Conservation (phyloP, 169 alveolate species). For the Eimeria falciformis region DNA sequence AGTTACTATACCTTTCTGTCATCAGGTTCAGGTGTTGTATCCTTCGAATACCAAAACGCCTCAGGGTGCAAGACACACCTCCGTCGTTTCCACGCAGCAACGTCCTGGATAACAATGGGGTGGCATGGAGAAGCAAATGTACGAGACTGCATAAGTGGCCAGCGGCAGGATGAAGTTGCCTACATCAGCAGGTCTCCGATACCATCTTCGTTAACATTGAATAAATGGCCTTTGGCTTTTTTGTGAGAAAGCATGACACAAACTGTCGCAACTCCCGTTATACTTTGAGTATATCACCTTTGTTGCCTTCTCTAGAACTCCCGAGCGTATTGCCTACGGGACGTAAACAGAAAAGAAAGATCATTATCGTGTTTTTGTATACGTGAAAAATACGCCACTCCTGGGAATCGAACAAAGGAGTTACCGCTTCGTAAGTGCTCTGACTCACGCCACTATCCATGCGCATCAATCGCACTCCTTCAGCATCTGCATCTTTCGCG, state of each 20-base stretch:
- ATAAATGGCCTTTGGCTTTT: no score
- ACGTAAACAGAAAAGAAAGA: not conserved
- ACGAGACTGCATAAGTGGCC: no score
- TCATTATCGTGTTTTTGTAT: not conserved
- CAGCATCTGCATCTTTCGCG: not conserved
- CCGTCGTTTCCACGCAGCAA: not conserved
- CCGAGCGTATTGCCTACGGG: not conserved
- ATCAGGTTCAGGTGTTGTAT: not conserved
- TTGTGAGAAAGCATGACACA: no score
- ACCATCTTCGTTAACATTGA: no score
- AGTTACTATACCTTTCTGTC: no score
- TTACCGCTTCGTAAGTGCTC: not conserved
- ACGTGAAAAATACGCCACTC: not conserved
- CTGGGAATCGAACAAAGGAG: not conserved
- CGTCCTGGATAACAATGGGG: not conserved
- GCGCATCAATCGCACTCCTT: not conserved
- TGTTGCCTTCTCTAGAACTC: not conserved
- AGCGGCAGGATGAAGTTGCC: no score
- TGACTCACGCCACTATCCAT: not conserved
- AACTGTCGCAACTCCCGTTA: not conserved
- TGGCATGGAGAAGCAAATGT: no score
- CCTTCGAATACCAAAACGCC: slow-evolving; percentile 21
- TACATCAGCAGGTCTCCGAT: no score
- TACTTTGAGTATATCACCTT: not conserved
- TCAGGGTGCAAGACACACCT: slow-evolving; percentile 8